Evolutionary conservation across 441 rosid species (phyloP).

Genomic region (Euphorbia corollata): DNA sequence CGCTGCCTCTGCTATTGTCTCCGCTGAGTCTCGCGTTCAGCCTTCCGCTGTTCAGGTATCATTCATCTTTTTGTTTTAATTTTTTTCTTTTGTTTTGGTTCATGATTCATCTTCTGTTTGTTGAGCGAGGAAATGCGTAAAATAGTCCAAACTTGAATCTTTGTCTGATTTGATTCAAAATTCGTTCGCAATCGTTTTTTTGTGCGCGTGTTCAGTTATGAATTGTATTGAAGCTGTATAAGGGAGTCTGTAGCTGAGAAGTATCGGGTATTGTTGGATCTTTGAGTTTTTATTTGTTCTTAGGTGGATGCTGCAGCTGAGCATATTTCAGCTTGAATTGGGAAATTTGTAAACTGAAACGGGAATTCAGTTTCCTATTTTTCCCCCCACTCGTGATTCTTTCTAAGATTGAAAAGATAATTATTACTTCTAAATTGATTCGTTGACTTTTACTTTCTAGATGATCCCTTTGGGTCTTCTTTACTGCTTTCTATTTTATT

Average conservation of each 20-base stretch:
- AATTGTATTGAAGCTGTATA: neutral
- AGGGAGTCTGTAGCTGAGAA: neutral
- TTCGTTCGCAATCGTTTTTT: neutral
- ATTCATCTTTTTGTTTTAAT: neutral
- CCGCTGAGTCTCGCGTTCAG: slow-evolving; percentile 77
- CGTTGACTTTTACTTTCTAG: neutral
- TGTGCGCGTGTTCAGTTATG: neutral
- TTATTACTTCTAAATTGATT: neutral
- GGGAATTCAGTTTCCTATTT: neutral
- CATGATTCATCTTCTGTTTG: slow-evolving; percentile 3
- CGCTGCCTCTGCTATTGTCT: slow-evolving; percentile 88
- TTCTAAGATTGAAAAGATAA: neutral
- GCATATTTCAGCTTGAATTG: neutral
- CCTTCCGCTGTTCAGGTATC: slow-evolving; percentile 61
- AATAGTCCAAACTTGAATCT: neutral
- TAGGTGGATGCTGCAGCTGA: slow-evolving; percentile 2
- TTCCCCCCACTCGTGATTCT: neutral
- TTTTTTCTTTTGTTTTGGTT: no score
- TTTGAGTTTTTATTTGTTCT: slow-evolving; percentile 11
- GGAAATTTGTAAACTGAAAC: neutral
- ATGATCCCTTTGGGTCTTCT: neutral
- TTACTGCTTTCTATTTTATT: neutral
- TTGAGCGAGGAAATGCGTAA: slow-evolving; percentile 2
- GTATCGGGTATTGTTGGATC: slow-evolving; percentile 22
- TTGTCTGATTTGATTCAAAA: neutral